A percentile compares a stretch with the other conserved stretches of the same genome.
These are phyloP conservation scores for Hygrocybe punicea DNA, from an alignment of 768 basidiomycete species.

Conservation along the genomic window DNA sequence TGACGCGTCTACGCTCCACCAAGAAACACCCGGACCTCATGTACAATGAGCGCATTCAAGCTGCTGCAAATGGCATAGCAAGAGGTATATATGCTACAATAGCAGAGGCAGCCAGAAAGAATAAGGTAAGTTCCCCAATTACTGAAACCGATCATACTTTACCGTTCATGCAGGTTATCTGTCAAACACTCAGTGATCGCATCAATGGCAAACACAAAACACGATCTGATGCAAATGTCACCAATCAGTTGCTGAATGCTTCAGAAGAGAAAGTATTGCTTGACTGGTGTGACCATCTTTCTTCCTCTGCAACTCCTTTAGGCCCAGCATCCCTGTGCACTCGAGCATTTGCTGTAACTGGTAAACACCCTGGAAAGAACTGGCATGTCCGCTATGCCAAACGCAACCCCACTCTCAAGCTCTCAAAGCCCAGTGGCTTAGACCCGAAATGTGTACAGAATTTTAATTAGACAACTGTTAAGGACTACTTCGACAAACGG, in stretches of 20 bases:
- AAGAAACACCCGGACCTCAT: too few species aligned
- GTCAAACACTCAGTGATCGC: neutral
- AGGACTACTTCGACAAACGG: conserved; percentile 3
- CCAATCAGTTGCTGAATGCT: conserved; percentile 1
- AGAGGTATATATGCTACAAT: neutral
- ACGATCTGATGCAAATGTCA: neutral
- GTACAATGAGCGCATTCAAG: too few species aligned
- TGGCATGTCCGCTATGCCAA: conserved; percentile 14
- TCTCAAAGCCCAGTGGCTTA: conserved; percentile 22
- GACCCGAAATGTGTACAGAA: conserved; percentile 30
- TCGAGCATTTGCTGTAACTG: neutral
- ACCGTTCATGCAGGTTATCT: neutral
- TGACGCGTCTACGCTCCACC: too few species aligned
- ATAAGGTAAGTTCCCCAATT: neutral
- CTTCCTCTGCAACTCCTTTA: conserved; percentile 6
- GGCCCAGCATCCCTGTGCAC: neutral
- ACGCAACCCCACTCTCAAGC: conserved; percentile 16
- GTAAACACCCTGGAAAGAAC: conserved; percentile 5
- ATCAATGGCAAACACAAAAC: neutral
- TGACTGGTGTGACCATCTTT: conserved; percentile 17
- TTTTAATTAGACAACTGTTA: conserved; percentile 22
- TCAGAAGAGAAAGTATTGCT: conserved; percentile 9
- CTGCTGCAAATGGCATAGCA: too few species aligned
- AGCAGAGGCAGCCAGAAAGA: neutral
- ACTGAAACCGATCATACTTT: neutral